Conservation (phyloP, 2,329 filamentous ascomycete species). For the Thielaviopsis populi region DNA sequence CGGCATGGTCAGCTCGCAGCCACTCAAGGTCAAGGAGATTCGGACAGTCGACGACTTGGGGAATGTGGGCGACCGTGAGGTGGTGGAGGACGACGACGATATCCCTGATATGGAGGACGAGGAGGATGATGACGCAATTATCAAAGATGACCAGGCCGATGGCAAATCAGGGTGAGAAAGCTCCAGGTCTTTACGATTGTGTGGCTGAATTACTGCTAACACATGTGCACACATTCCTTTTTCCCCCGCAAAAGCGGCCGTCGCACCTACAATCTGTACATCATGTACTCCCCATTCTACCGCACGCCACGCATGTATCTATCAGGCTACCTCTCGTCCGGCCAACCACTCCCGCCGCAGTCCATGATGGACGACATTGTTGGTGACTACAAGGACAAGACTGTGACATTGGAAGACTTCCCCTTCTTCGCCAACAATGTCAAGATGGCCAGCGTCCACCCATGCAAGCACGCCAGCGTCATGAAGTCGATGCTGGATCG, state of each 20-base stretch:
- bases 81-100: slow-evolving; percentile 64
- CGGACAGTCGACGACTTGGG: slow-evolving; percentile 80
- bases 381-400: slow-evolving; percentile 96
- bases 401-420: slow-evolving; percentile 94
- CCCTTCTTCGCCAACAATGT: slow-evolving; percentile 81
- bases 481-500: slow-evolving; percentile 97
- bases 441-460: slow-evolving; percentile 94
- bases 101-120: slow-evolving; percentile 99
- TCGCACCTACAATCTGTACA: slow-evolving; percentile 95
- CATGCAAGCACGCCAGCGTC: slow-evolving; percentile 91
- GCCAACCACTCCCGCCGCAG: slow-evolving; percentile 66
- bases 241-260: slow-evolving; percentile 41
- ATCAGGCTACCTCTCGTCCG: slow-evolving; percentile 68
- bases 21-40: slow-evolving; percentile 64
- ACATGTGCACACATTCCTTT: slow-evolving; percentile 11
- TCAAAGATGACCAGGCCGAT: slow-evolving; percentile 42
- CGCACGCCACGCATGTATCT: slow-evolving; percentile 90
- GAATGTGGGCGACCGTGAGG: slow-evolving; percentile 60
- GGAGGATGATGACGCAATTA: slow-evolving; percentile 93
- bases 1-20: slow-evolving; percentile 58
- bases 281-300: slow-evolving; percentile 95
- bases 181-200: not conserved
- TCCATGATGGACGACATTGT: slow-evolving; percentile 96
- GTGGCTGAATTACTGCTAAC: slow-evolving; percentile 4
- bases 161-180: slow-evolving; percentile 7